phyloP scores from a whole-genome alignment of 2,329 filamentous ascomycete genomes.

The Penicillium nordicum region DNA sequence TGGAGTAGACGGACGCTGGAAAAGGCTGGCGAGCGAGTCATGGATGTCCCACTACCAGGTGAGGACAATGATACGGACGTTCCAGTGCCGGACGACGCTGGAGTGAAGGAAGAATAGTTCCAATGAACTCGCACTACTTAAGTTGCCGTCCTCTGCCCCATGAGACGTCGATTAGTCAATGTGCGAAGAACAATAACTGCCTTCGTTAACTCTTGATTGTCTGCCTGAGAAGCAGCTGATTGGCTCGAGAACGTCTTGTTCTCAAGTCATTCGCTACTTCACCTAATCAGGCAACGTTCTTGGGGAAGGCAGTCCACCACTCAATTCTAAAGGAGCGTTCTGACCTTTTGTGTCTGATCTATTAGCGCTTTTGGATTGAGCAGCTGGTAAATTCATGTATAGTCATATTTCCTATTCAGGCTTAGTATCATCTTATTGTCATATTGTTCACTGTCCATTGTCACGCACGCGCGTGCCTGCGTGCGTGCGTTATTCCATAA shows the following conservation, averaged over 20 bases:
- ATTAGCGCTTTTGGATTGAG: conserved; percentile 29
- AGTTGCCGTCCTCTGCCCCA: conserved; percentile 80
- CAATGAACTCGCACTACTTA: conserved; percentile 72
- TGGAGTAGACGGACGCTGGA: conserved; percentile 72
- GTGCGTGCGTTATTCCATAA: neutral
- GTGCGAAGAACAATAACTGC: conserved; percentile 70
- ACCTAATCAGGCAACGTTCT: conserved; percentile 20
- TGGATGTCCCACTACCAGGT: conserved; percentile 63
- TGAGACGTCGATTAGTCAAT: conserved; percentile 95
- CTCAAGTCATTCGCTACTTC: conserved; percentile 24
- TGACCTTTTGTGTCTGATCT: conserved; percentile 12
- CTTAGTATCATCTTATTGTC: neutral
- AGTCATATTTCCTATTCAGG: neutral
- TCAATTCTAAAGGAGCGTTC: conserved; percentile 25
- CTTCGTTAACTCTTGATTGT: conserved; percentile 33
- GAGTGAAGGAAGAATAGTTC: conserved; percentile 43
- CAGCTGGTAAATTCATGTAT: conserved; percentile 26
- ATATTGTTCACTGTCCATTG: neutral
- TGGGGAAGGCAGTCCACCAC: conserved; percentile 32
- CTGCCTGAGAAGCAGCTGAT: conserved; percentile 26
- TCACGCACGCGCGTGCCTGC: neutral
- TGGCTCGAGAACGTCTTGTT: conserved; percentile 34
- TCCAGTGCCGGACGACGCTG: neutral
- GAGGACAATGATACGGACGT: conserved; percentile 53
- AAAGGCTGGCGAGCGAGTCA: conserved; percentile 71